Base-by-base conservation (phyloP, 768 basidiomycete species). In the Auriculariales sp. region DNA sequence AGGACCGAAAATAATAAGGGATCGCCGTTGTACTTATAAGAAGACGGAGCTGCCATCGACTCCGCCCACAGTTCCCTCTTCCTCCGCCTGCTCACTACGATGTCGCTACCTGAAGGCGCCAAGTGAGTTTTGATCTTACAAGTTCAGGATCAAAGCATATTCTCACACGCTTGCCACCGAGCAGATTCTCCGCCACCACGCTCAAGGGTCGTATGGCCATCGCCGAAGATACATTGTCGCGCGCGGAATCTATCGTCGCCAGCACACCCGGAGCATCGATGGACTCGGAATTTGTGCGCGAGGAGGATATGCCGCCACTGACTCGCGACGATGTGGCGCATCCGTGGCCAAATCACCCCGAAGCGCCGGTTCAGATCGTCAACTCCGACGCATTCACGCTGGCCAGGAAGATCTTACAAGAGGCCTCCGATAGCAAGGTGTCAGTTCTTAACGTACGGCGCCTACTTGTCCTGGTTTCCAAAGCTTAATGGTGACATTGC, bases 351-450 rank as follows among this genome's bases (percentile, higher is more conserved):
- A 19, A 19, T 7, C 22, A 44, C 22, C 4, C 39, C 5, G 22
- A 19, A 7, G 19, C 17, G 22, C 39, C 19, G 9, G 56, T 70
- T 15, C 48, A 36, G 19, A 52, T 71, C 11, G 47, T 66, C 47
- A 68, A 69, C 33, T 57, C 58, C 4, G 71, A 71, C 51, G 55
- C 70, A 2, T 71, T 69, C 55, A 59, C 62, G 0, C 56, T 57
- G 11, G 68, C 70, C 4, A 54, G 70, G 4, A 31, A 58, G 9
- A 51, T 68, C 30, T 54, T 70, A 15, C 47, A 55, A n/a, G 53
- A 57, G 39, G 47, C 59, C n/a, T 54, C 56, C 9, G 55, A 58
- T 5, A 59, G 62, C 10, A 49, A 45, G 9, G 59, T 61, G 0
- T 67, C 62, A 39, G 39, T 44, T 19, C 39, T 44, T 12, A 60